Evolutionary conservation across 73 alveolate species (phyloP).

Genomic region (Diophrys appendiculata): DNA sequence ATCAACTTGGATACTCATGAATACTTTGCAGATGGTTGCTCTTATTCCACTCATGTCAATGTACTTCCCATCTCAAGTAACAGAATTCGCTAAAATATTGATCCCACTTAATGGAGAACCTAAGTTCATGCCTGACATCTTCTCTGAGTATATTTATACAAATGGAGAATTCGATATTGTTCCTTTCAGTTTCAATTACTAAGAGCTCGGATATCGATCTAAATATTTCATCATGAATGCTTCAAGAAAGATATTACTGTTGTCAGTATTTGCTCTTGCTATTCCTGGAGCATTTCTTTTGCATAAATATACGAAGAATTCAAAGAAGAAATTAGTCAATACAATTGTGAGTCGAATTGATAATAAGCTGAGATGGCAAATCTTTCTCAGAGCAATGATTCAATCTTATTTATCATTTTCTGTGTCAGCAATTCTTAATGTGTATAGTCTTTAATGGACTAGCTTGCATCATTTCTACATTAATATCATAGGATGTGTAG

Average conservation of each 20-base stretch:
- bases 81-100: conserved; percentile 8
- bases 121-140: not conserved
- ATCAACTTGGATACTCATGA: conserved; percentile 15
- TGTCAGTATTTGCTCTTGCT: no score
- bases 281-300: no score
- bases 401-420: conserved; percentile 7
- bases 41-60: conserved; percentile 3
- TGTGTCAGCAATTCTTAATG: not conserved
- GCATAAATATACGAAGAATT: no score
- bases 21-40: conserved; percentile 7
- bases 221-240: no score
- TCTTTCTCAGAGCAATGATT: conserved; percentile 5
- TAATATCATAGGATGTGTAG: no score
- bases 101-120: conserved; percentile 24
- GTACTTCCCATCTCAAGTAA: conserved; percentile 7
- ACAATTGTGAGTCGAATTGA: conserved; percentile 12
- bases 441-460: no score
- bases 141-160: not conserved
- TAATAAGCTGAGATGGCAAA: conserved; percentile 7
- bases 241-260: no score
- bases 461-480: no score
- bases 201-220: no score
- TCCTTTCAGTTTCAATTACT: no score
- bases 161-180: no score
- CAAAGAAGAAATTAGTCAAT: no score